Conservation (phyloP, 2,329 filamentous ascomycete species). For the Fusarium citri region DNA sequence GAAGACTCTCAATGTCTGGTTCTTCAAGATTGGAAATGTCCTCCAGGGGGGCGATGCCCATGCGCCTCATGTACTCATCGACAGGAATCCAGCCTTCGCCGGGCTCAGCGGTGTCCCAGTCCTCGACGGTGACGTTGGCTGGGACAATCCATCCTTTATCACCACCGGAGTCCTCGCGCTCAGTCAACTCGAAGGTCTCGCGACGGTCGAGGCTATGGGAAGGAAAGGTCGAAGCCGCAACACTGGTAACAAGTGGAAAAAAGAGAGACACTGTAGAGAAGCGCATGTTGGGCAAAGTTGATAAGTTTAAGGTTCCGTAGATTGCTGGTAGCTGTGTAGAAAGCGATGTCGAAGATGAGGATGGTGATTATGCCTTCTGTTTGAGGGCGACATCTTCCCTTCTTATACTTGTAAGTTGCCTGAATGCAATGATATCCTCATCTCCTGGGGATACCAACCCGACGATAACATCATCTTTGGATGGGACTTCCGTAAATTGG, state of each 20-base stretch:
- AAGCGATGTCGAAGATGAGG: not conserved
- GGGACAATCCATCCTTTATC: not conserved
- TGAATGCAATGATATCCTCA: too few relatives aligned
- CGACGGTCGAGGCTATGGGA: not conserved
- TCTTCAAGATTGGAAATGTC: not conserved
- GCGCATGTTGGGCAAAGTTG: not conserved
- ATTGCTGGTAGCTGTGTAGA: not conserved
- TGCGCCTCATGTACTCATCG: not conserved
- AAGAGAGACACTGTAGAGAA: not conserved
- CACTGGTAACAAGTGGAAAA: fast-evolving
- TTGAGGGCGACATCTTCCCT: too few relatives aligned
- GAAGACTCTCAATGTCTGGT: not conserved
- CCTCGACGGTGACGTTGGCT: not conserved
- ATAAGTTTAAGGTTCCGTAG: not conserved
- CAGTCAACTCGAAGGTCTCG: not conserved
- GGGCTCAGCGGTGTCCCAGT: not conserved
- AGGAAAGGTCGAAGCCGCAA: not conserved
- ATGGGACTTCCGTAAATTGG: too few relatives aligned
- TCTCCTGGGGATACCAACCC: too few relatives aligned
- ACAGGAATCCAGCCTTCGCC: not conserved
- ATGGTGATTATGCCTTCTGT: too few relatives aligned
- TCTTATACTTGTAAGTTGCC: too few relatives aligned
- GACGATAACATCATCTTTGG: too few relatives aligned
- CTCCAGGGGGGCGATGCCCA: not conserved
- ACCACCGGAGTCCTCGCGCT: not conserved